These are phyloP conservation scores for Colletotrichum sp. DNA, from an alignment of 2,329 filamentous ascomycete genomes.

Conservation along the genomic window DNA sequence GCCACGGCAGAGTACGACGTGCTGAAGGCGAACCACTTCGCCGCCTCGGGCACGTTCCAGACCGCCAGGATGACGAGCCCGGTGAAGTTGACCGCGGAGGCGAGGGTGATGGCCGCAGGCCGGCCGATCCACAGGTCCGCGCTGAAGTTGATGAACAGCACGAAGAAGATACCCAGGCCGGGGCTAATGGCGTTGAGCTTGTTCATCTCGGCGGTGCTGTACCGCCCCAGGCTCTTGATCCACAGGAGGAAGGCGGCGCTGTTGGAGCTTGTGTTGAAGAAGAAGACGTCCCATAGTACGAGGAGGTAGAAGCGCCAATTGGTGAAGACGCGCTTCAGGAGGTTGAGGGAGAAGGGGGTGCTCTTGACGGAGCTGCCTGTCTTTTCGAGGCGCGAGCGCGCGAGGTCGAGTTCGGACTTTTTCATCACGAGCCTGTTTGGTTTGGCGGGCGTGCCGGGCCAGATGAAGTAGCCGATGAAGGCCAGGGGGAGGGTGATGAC, in stretches of 20 bases:
- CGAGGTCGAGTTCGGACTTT: slow-evolving; percentile 50
- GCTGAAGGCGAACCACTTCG: slow-evolving; percentile 57
- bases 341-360: slow-evolving; percentile 34
- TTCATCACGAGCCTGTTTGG: slow-evolving; percentile 54
- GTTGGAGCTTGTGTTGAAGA: slow-evolving; percentile 59
- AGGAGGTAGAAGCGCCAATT: slow-evolving; percentile 57
- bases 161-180: slow-evolving; percentile 62
- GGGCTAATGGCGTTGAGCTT: slow-evolving; percentile 57
- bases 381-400: slow-evolving; percentile 45
- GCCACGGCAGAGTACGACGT: slow-evolving; percentile 54
- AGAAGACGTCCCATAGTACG: slow-evolving; percentile 56
- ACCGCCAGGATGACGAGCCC: slow-evolving; percentile 57
- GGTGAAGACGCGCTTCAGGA: slow-evolving; percentile 36
- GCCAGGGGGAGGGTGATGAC: slow-evolving; percentile 6
- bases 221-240: slow-evolving; percentile 60
- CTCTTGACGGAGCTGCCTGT: slow-evolving; percentile 41
- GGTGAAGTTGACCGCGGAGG: slow-evolving; percentile 54
- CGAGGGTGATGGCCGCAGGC: slow-evolving; percentile 59
- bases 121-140: slow-evolving; percentile 60
- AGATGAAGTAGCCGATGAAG: not conserved
- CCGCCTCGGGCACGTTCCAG: slow-evolving; percentile 60
- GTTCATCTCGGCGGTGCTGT: slow-evolving; percentile 51
- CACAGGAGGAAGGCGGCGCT: slow-evolving; percentile 55
- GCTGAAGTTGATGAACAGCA: slow-evolving; percentile 56
- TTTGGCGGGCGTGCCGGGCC: slow-evolving; percentile 32